Base-by-base conservation (phyloP, 768 basidiomycete species). In the Lentinula aciculospora region DNA sequence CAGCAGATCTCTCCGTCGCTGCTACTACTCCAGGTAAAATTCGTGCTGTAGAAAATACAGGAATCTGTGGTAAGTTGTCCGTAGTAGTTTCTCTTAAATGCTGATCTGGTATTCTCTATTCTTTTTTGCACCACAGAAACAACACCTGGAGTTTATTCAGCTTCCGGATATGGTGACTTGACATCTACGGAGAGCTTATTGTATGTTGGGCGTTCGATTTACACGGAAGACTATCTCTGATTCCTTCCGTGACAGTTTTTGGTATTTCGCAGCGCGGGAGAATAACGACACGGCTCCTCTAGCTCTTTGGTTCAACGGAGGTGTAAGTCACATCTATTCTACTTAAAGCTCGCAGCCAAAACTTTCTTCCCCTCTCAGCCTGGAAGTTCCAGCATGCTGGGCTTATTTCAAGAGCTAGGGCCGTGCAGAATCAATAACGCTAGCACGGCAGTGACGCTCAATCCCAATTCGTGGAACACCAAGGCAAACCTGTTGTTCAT, bases 241-340 rank as follows among this genome's bases (percentile, higher is more conserved):
- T 37, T 56, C 9, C 55, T 12, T 25, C 45, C 25, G 25, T 29
- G 1, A 3, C 49, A 84, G 84, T 80, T 87, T 85, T 71, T 86
- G 83, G 83, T 86, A 82, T 71, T 87, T 87, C 61, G 84, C 72
- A 12, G 77, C 85, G 0, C 79, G 85, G n/a, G 79, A 81, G 25
- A 81, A 82, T 63, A 77, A 84, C 0, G 76, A 76, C 23, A 83
- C 75, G 0, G 84, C 84, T 0, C 84, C 85, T n/a, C 74, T 88
- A 17, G 74, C 80, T 21, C 72, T 86, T 8, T 86, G 85, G 86
- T 81, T 86, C 59, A 86, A 86, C 66, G 85, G 84, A 66, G 78
- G 83, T 48, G 77, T 79, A 47, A 58, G 59, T 44, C 44, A 3
- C 21, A 42, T 48, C n/a, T 27, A 72, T 70, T 13, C 7, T 23